A percentile compares a stretch with the other conserved stretches of the same genome.
Conservation (phyloP, 1,284 basidiomycete species). For the Moesziomyces globuligerus region DNA sequence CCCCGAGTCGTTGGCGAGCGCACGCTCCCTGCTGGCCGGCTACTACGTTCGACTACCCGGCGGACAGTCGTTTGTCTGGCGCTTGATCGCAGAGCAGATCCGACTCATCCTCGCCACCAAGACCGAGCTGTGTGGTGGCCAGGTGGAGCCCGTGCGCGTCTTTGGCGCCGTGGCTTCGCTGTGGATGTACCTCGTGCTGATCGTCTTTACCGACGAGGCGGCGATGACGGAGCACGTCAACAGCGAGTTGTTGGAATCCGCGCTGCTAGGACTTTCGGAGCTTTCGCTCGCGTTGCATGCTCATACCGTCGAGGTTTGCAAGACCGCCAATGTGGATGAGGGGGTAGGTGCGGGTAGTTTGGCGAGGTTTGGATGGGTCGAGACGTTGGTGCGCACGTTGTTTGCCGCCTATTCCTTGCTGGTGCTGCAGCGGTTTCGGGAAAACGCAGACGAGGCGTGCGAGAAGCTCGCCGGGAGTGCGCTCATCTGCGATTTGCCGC, state of each 20-base stretch:
- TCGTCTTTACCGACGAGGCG: slow-evolving; percentile 53
- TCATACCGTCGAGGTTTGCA: slow-evolving; percentile 13
- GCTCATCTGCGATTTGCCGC: slow-evolving; percentile 50
- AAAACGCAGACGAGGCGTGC: slow-evolving; percentile 35
- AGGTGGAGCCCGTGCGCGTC: slow-evolving; percentile 30
- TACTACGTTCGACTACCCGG: slow-evolving; percentile 57
- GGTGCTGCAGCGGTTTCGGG: slow-evolving; percentile 58
- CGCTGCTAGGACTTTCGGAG: slow-evolving; percentile 43
- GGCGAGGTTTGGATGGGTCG: slow-evolving; percentile 39
- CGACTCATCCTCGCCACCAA: slow-evolving; percentile 10
- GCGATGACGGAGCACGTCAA: slow-evolving; percentile 45
- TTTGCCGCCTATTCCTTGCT: slow-evolving; percentile 58
- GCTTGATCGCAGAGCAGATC: slow-evolving; percentile 48
- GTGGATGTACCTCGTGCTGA: slow-evolving; percentile 60
- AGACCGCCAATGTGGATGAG: too few relatives aligned
- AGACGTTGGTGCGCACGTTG: slow-evolving; percentile 56
- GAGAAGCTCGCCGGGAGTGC: slow-evolving; percentile 44
- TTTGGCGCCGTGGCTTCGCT: slow-evolving; percentile 52
- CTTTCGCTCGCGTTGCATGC: slow-evolving; percentile 34
- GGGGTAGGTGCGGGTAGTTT: too few relatives aligned
- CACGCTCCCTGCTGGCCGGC: slow-evolving; percentile 55
- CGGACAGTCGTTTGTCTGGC: slow-evolving; percentile 53
- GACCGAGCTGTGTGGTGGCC: slow-evolving; percentile 10
- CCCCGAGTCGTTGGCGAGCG: slow-evolving; percentile 52
- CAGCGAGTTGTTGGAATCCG: slow-evolving; percentile 40